These are phyloP conservation scores for Suillus luteus DNA, from an alignment of 768 basidiomycete genomes.

Conservation along the genomic window DNA sequence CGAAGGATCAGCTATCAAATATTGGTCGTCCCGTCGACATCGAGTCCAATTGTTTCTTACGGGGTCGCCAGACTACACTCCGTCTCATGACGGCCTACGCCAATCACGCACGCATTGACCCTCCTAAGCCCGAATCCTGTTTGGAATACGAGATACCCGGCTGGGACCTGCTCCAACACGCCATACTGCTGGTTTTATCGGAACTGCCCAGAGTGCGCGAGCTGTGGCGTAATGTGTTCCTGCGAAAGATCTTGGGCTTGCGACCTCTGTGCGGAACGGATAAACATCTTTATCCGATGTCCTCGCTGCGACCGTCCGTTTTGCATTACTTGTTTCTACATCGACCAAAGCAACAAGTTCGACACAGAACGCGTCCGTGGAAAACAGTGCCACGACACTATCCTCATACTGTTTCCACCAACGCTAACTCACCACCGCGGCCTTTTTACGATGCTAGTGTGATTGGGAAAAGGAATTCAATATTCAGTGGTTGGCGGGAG, in stretches of 20 bases:
- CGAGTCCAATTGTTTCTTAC: neutral
- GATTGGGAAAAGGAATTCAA: too few species aligned
- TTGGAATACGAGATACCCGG: neutral
- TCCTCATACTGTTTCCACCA: conserved; percentile 35
- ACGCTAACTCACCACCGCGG: too few species aligned
- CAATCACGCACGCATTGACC: neutral
- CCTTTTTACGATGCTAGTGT: too few species aligned
- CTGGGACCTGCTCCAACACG: neutral
- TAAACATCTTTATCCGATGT: neutral
- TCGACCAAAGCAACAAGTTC: conserved; percentile 33
- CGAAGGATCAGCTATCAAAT: neutral
- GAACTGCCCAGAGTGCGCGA: neutral
- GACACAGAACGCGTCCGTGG: conserved; percentile 39
- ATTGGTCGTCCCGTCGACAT: neutral
- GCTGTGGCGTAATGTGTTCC: neutral
- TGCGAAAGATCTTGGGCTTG: neutral
- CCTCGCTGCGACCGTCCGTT: neutral
- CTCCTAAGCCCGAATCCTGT: neutral
- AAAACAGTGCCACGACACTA: conserved; percentile 36
- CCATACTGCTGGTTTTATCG: neutral
- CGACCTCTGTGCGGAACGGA: neutral
- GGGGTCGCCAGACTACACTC: conserved; percentile 11
- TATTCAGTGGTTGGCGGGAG: conserved; percentile 33
- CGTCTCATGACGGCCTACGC: neutral
- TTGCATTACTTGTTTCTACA: neutral